Percentiles rank a stretch among this genome's conserved stretches.
phyloP scores from a whole-genome alignment of 164 flowering plant species.

The Paratinospora sagittata region DNA sequence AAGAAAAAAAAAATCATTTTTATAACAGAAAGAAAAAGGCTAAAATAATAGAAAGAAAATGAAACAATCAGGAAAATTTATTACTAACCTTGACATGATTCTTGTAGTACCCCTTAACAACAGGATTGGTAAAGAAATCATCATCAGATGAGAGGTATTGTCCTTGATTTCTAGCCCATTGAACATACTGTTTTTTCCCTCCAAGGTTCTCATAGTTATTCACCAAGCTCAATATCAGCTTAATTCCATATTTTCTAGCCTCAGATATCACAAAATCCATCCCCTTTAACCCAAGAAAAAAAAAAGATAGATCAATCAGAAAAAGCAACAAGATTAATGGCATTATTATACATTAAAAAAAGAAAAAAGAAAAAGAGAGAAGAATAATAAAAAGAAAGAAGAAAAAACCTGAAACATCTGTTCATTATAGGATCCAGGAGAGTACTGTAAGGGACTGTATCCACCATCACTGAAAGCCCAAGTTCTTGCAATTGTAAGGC shows the following conservation, averaged over 20 bases:
- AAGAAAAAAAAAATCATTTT: too few relatives aligned
- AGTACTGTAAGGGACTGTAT: slow-evolving; percentile 46
- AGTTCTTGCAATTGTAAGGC: slow-evolving; percentile 63
- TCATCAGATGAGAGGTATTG: slow-evolving; percentile 52
- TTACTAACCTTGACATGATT: slow-evolving; percentile 57
- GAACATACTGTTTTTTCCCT: slow-evolving; percentile 70
- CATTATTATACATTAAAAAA: not conserved
- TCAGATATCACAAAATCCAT: slow-evolving; percentile 66
- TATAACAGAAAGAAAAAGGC: not conserved
- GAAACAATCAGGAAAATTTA: not conserved
- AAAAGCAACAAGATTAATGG: slow-evolving; percentile 1
- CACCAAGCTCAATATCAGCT: slow-evolving; percentile 61
- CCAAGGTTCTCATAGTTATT: slow-evolving; percentile 63
- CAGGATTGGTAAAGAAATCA: slow-evolving; percentile 65
- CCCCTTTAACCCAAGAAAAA: slow-evolving; percentile 23
- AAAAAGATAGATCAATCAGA: not conserved
- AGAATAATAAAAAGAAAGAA: not conserved
- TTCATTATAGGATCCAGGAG: slow-evolving; percentile 80
- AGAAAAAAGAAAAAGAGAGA: not conserved
- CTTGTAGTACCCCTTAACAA: slow-evolving; percentile 57
- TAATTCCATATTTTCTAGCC: slow-evolving; percentile 61
- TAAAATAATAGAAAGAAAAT: not conserved
- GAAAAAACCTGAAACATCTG: slow-evolving; percentile 59
- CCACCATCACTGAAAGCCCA: slow-evolving; percentile 92
- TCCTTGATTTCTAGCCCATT: slow-evolving; percentile 72